These are phyloP conservation scores for Plantago elongata DNA, from an alignment of 257 asterid genomes.

Conservation along the genomic window DNA sequence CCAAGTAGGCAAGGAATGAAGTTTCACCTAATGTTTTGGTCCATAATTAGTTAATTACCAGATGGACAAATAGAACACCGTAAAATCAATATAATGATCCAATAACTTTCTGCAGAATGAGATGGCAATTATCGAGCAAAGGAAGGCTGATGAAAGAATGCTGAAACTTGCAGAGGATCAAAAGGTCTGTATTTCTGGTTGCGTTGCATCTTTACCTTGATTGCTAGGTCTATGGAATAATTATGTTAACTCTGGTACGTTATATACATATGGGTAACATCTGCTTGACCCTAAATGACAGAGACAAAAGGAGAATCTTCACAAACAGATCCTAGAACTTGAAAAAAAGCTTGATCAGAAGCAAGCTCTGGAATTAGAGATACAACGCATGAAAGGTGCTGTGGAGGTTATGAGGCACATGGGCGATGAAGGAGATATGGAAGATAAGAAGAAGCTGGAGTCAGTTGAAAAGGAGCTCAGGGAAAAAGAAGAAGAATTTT, in stretches of 20 bases:
- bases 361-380: slow-evolving; percentile 61
- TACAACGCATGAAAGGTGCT: slow-evolving; percentile 51
- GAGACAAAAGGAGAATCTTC: slow-evolving; percentile 58
- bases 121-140: slow-evolving; percentile 61
- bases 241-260: slow-evolving; percentile 5
- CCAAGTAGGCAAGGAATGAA: slow-evolving; percentile 1
- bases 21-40: slow-evolving; percentile 12
- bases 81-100: slow-evolving; percentile 11
- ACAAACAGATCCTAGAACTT: slow-evolving; percentile 49
- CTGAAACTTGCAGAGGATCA: slow-evolving; percentile 66
- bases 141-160: slow-evolving; percentile 51
- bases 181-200: slow-evolving; percentile 33
- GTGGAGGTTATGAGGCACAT: slow-evolving; percentile 51
- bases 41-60: not conserved
- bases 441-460: slow-evolving; percentile 38
- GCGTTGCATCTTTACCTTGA: slow-evolving; percentile 14
- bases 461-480: slow-evolving; percentile 44
- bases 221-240: slow-evolving; percentile 5
- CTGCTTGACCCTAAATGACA: slow-evolving; percentile 25
- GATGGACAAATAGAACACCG: not conserved
- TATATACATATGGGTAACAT: slow-evolving; percentile 1
- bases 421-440: slow-evolving; percentile 52
- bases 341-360: slow-evolving; percentile 62
- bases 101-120: slow-evolving; percentile 49
- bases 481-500: slow-evolving; percentile 60